Evolutionary conservation across 306 rosid genomes (phyloP), one percentile per base, ranked within the genome.

Genomic region (cucumber (Cucumis sativus)): DNA sequence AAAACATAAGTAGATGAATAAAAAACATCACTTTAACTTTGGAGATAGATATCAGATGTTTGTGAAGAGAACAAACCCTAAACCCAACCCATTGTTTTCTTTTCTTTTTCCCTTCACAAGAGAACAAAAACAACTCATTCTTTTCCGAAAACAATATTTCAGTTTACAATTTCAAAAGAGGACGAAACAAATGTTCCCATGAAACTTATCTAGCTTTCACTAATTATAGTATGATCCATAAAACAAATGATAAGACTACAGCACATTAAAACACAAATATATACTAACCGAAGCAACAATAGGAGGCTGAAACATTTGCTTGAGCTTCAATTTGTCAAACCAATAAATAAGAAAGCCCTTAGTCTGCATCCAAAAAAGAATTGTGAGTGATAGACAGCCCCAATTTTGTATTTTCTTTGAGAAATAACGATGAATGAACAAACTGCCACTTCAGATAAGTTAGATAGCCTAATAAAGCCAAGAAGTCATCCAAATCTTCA

Each of bases 261-360:
- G 3, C 15, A 47, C 21, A 47, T 7, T 23, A 25, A 11, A 74
- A n/a, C 37, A 52, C 7, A 30, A 33, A 74, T 37, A 35, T 45
- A 66, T 54, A 79, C 98, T 92, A 86, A 96, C 99, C 7, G 99
- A 96, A 85, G 99, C 98, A 75, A 96, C 85, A 30, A 96, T 96
- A 82, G 99, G 96, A 56, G 99, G 99, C 69, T 96, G 98, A 77
- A 91, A 86, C 81, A 96, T 86, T 87, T 91, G 98, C 86, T 88
- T 86, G 81, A 96, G 93, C 90, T 89, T 96, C 92, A 96, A 88
- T 84, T 86, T 92, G 54, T 89, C 98, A 57, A 83, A 91, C 23
- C 93, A 10, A 74, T 82, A 80, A 9, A 56, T 1, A 2, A 87
- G 60, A 55, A 89, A 10, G 39, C 47, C 69, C 80, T 79, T 81